Evolutionary conservation across 495 filamentous ascomycete species (phyloP).

Genomic region (Penicillium lagena): DNA sequence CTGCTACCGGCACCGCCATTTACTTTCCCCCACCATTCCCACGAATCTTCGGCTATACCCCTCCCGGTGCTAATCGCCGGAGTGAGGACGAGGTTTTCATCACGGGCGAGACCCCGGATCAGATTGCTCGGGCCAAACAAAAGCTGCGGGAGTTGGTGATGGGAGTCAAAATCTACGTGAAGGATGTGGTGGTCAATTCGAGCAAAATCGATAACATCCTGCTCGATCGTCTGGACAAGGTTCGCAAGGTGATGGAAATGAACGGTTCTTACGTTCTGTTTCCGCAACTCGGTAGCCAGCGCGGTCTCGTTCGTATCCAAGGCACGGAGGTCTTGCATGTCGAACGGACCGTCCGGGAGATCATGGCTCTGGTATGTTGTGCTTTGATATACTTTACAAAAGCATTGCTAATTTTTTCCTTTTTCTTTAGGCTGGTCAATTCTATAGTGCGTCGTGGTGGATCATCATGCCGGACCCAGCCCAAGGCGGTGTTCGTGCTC

Average conservation of each 20-base stretch:
- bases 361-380: conserved; percentile 77
- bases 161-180: conserved; percentile 78
- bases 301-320: conserved; percentile 77
- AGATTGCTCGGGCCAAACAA: conserved; percentile 79
- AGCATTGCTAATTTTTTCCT: conserved; percentile 25
- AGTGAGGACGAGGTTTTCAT: conserved; percentile 89
- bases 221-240: conserved; percentile 86
- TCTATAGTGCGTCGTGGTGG: conserved; percentile 97
- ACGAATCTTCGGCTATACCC: conserved; percentile 79
- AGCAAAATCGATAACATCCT: conserved; percentile 92
- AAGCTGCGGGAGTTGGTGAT: conserved; percentile 77
- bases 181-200: conserved; percentile 77
- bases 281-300: conserved; percentile 74
- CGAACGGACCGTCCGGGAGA: conserved; percentile 86
- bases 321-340: conserved; percentile 87
- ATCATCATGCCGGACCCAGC: conserved; percentile 69
- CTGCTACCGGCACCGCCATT: conserved; percentile 87
- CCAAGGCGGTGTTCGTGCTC: conserved; percentile 53
- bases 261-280: conserved; percentile 93
- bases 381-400: background rate
- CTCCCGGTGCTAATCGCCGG: conserved; percentile 67
- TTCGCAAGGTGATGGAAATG: conserved; percentile 93
- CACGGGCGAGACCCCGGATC: conserved; percentile 74
- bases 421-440: conserved; percentile 71
- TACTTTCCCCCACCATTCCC: conserved; percentile 96